Percentiles rank a stretch among this genome's conserved stretches.
Evolutionary conservation across 768 basidiomycete species (phyloP).

Genomic region (Russula dissimulans): DNA sequence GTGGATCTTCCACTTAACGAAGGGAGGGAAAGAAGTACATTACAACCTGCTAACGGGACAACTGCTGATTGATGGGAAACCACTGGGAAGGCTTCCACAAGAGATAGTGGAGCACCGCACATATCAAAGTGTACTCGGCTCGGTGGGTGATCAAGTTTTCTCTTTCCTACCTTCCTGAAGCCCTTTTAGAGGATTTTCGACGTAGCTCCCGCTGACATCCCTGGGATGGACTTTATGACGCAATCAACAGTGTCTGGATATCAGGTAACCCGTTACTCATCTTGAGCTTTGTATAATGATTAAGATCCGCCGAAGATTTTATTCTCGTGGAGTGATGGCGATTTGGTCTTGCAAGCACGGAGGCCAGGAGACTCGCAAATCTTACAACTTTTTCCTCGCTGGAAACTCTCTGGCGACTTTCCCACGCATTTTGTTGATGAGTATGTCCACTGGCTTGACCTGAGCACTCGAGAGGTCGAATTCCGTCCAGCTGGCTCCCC

Average conservation of each 20-base stretch:
- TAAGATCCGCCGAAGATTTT: neutral
- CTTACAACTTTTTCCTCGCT: conserved; percentile 28
- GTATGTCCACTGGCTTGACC: conserved; percentile 30
- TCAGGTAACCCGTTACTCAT: neutral
- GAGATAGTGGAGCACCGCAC: conserved; percentile 27
- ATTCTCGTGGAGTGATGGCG: neutral
- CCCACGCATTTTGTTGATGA: conserved; percentile 26
- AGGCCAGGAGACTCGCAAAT: neutral
- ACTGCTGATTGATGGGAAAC: conserved; percentile 35
- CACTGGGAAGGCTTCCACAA: conserved; percentile 31
- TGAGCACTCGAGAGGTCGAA: conserved; percentile 22
- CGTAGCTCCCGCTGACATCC: conserved; percentile 1
- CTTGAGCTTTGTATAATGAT: neutral
- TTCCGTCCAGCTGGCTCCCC: conserved; percentile 26
- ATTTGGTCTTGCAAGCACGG: neutral
- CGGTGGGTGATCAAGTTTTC: conserved; percentile 15
- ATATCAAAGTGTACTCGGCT: conserved; percentile 31
- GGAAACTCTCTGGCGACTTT: conserved; percentile 24
- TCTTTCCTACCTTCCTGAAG: neutral
- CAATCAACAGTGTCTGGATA: neutral
- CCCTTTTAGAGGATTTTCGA: neutral
- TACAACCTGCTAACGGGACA: conserved; percentile 34
- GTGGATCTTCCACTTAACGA: neutral
- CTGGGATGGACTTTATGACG: conserved; percentile 8
- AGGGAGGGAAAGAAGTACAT: conserved; percentile 21